Evolutionary conservation across 1,139 yeast species (phyloP).

Genomic region (Torulaspora globosa): DNA sequence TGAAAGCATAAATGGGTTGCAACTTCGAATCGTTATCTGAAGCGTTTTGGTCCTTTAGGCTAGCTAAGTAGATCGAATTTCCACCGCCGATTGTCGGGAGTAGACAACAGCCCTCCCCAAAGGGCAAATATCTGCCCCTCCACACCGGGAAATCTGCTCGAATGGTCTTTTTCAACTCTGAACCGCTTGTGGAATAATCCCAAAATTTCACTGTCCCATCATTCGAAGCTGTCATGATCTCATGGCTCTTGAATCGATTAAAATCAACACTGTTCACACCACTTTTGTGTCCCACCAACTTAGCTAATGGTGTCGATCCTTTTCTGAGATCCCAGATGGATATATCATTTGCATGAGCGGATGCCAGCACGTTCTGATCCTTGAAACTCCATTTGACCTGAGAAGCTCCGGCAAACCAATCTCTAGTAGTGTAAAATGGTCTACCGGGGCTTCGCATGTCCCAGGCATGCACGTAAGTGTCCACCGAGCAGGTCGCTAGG

Average conservation of each 20-base stretch:
- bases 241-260: constrained; percentile 53
- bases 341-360: constrained; percentile 76
- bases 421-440: constrained; percentile 78
- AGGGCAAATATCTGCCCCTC: constrained; percentile 82
- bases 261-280: constrained; percentile 89
- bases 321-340: constrained; percentile 85
- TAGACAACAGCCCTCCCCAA: constrained; percentile 85
- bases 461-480: constrained; percentile 84
- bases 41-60: constrained; percentile 41
- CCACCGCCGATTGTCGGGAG: constrained; percentile 90
- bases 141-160: constrained; percentile 79
- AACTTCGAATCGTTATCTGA: constrained; percentile 40
- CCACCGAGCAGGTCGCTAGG: constrained; percentile 91
- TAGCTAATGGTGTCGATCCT: constrained; percentile 70
- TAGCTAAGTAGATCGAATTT: constrained; percentile 65
- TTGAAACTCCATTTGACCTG: constrained; percentile 91
- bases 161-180: constrained; percentile 55
- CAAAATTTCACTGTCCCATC: constrained; percentile 85
- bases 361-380: constrained; percentile 73
- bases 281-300: constrained; percentile 69
- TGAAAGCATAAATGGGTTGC: constrained; percentile 58
- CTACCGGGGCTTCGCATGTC: constrained; percentile 74
- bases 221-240: constrained; percentile 75
- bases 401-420: constrained; percentile 91
- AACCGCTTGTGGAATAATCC: constrained; percentile 51